Base-by-base conservation (phyloP, 75 land plant species). In the Isoetes taiwanensis region DNA sequence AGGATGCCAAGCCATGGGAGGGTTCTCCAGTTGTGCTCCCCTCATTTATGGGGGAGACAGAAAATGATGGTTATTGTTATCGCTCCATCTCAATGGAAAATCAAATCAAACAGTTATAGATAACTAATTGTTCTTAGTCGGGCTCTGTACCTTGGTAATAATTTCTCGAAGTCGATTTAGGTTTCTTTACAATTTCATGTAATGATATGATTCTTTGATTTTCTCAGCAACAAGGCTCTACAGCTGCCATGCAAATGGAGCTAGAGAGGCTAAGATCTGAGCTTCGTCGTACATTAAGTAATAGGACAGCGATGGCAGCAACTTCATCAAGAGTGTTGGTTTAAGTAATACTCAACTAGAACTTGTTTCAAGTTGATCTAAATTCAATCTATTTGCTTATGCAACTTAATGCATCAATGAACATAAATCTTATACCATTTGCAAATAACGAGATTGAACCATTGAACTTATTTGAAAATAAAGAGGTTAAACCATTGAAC, bases 231-330 rank as follows among this genome's bases (percentile, higher is more conserved):
- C 80, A 79, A 63, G 84, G 78, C 26, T 78, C 87, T 30, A 68
- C 78, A 34, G 85, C 83, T 28, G 80, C 85, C 28, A 52, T 74
- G 59, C 80, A 75, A 72, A 69, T 81, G 80, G 95, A 88, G 68
- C 41, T 81, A 54, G 95, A 78, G 40, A 80, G 78, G 58, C 41
- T 81, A 20, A 72, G 76, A 52, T 68, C 54, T 27, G 95, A 88
- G 11, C 57, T 56, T 24, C 48, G 71, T 10, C 78, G 76, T 43
- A 71, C 89, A 3, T 28, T 71, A 59, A 80, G 81, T 33, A 78
- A n/a, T 78, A 72, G 60, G 70, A 11, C 78, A 88, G 33, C 74
- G 79, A 21, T 84, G 88, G 95, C 80, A 84, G 62, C 80, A 81
- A 42, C 65, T 78, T 40, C 86, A 81, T 52, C 73, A 81, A 38